phyloP scores from a whole-genome alignment of 2,329 filamentous ascomycete species.

The Aspergillus sp. region DNA sequence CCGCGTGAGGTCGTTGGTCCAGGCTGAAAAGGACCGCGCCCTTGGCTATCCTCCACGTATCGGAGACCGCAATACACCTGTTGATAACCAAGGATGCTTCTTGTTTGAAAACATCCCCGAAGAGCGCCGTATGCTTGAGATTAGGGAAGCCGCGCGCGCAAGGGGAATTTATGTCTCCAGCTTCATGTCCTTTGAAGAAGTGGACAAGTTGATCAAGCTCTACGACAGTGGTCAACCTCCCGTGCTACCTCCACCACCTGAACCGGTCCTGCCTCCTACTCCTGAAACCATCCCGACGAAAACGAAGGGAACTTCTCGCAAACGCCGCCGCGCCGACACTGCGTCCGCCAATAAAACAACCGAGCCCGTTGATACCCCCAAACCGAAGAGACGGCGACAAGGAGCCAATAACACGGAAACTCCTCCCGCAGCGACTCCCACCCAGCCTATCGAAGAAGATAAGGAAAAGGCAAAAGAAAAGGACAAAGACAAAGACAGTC shows the following conservation, averaged over 20 bases:
- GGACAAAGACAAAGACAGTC: not conserved
- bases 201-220: constrained; percentile 20
- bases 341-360: not conserved
- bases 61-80: constrained; percentile 33
- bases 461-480: too few species aligned
- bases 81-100: constrained; percentile 18
- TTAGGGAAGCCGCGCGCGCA: constrained; percentile 23
- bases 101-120: constrained; percentile 25
- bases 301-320: constrained; percentile 15
- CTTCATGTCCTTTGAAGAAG: constrained; percentile 19
- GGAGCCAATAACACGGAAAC: not conserved
- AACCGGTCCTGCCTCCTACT: not conserved
- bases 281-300: not conserved
- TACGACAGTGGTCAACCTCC: constrained; percentile 12
- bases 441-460: not conserved
- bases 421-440: not conserved
- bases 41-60: constrained; percentile 33
- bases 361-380: constrained; percentile 7
- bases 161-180: constrained; percentile 21
- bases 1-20: constrained; percentile 27
- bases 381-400: constrained; percentile 17
- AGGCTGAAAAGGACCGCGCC: constrained; percentile 29
- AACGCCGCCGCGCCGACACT: constrained; percentile 17
- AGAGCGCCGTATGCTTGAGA: constrained; percentile 22
- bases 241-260: not conserved